Conservation (phyloP, 179 eudicot genomes). For the Heliamphora pulchella region DNA sequence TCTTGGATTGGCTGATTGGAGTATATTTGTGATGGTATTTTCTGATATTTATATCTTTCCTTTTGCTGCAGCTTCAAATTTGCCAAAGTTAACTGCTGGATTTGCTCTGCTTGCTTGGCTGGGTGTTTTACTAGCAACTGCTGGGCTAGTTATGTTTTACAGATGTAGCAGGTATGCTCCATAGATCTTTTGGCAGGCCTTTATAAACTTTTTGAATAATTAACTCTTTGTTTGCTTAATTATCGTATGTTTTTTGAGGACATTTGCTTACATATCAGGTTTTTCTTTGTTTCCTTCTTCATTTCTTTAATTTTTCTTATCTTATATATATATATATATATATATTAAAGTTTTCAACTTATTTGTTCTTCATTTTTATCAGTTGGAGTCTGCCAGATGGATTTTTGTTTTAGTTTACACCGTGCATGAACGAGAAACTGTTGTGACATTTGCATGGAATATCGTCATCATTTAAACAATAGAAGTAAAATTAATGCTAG, state of each 20-base stretch:
- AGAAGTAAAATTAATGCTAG: neutral
- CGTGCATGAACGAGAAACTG: neutral
- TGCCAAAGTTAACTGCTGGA: slow-evolving; percentile 71
- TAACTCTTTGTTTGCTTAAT: neutral
- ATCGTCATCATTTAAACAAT: neutral
- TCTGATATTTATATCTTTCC: neutral
- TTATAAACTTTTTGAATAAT: neutral
- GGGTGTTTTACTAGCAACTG: slow-evolving; percentile 69
- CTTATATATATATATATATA: too few species aligned
- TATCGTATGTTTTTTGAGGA: neutral
- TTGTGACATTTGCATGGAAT: neutral
- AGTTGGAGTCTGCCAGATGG: neutral
- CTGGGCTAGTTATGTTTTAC: slow-evolving; percentile 69
- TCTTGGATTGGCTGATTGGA: neutral
- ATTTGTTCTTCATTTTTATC: too few species aligned
- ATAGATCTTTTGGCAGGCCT: neutral
- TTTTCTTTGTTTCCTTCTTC: neutral
- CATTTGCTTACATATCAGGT: neutral
- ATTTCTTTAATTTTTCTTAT: neutral
- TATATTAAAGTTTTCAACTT: too few species aligned
- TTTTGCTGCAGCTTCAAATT: slow-evolving; percentile 43
- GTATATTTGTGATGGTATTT: neutral
- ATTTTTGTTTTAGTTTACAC: neutral
- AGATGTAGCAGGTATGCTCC: slow-evolving; percentile 80
- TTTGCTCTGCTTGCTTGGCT: slow-evolving; percentile 83